Evolutionary conservation across 805 yeast species (phyloP), one percentile per base, ranked within the genome.

Genomic region (Dipodascus albidus): DNA sequence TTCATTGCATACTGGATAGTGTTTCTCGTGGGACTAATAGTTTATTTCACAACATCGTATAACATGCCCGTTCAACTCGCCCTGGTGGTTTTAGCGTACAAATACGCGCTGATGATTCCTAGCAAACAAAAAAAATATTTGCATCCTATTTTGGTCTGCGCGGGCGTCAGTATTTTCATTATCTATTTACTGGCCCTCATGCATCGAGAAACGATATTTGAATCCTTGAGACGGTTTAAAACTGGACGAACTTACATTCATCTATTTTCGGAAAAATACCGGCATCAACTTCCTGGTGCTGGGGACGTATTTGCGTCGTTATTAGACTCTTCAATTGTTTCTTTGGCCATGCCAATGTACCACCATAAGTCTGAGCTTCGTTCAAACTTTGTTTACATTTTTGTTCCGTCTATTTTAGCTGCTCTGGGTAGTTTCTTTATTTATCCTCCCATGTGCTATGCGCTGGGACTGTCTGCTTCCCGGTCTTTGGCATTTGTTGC

Each of bases 281-380:
- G 52, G 62, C 60, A 64, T 2, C 63, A 66, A 20, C 76, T 80
- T 77, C 93, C 95, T 0, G 95, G 95, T 0, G 86, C 90, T 14
- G 95, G 95, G 1, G 95, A 86, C 62, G 71, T 86, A 17, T 72
- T 86, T 42, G 64, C 81, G 3, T 76, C 89, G 0, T 65, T 85
- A 58, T 82, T 86, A 84, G 93, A 85, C 61, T 76, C 84, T 6
- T 79, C 88, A 1, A 86, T 86, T 66, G 89, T 84, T 0, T 78
- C 91, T 1, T 71, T 86, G 47, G 78, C 90, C 21, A 68, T 86
- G 51, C 89, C 95, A 2, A 83, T 86, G 87, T 86, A 76, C 66
- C 78, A 84, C 6, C 85, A 84, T 66, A 68, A 93, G 50, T 67
- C 67, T 15, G 95, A 85, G 60, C 74, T 86, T 57, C 65, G 70